Base-by-base conservation (phyloP, 306 rosid genomes). In the Prunus fruticosa region DNA sequence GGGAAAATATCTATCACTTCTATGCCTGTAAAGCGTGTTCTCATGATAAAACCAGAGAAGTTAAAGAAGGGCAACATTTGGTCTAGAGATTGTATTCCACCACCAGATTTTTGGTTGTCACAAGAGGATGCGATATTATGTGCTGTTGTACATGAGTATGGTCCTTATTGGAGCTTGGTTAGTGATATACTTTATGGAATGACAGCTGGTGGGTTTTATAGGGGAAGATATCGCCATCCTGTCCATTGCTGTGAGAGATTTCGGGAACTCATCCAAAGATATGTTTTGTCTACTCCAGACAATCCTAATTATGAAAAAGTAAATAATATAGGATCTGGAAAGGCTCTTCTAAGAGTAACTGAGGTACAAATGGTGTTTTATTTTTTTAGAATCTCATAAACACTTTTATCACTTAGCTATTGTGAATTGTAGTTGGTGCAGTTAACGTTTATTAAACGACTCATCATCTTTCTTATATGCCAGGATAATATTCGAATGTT, bases 171-270 rank as follows among this genome's bases (percentile, higher is more conserved):
- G 99, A 86, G 87, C 76, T 82, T 95, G 86, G 96, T 92, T 78
- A 92, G 99, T 23, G 97, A 93, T 49, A 83, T 80, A 15, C 90
- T 95, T 53, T 88, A 90, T 76, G 84, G 96, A 46, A 89, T 92
- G 93, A 82, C 91, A 64, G 88, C 96, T 76, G 99, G 99, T 69
- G 99, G 99, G 56, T 84, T 85, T 75, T 90, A 89, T 78, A 83
- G 93, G 87, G 99, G 99, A 53, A 87, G 96, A 74, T 92, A 89
- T 83, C 97, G 97, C 49, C 99, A 92, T 92, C 96, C 97, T 30
- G 93, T 83, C 73, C 97, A 92, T 88, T 95, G 97, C 73, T 92
- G 99, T 78, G 99, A 95, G 88, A 90, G 99, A 78, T 95, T 84
- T 76, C 84, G 99, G 78, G 99, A 95, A 77, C 91, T 95, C 64